Percentiles rank a stretch among this genome's conserved stretches.
phyloP scores from a whole-genome alignment of 2,329 filamentous ascomycete genomes.

The Leptographium radiaticola region DNA sequence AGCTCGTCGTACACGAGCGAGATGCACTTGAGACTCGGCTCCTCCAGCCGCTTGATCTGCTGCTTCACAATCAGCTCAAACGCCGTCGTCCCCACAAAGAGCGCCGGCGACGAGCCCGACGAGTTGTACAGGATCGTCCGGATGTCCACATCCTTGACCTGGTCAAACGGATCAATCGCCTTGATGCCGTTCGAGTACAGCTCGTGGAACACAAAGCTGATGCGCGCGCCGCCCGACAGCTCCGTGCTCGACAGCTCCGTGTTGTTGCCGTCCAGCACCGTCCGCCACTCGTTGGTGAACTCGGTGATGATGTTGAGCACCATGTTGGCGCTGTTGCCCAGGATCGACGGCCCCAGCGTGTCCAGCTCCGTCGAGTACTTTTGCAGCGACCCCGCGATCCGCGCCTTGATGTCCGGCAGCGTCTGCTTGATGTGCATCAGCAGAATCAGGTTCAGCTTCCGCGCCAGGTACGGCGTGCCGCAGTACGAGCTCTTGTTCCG shows the following conservation, averaged over 20 bases:
- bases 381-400: constrained; percentile 83
- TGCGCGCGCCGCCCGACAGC: constrained; percentile 90
- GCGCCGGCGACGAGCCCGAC: constrained; percentile 89
- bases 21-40: constrained; percentile 94
- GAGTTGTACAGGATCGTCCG: constrained; percentile 97
- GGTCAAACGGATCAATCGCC: constrained; percentile 92
- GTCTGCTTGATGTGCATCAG: constrained; percentile 99
- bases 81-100: constrained; percentile 96
- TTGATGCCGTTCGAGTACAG: constrained; percentile 96
- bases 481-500: constrained; percentile 98
- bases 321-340: constrained; percentile 93
- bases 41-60: constrained; percentile 91
- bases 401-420: constrained; percentile 92
- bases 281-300: constrained; percentile 95
- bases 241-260: constrained; percentile 90
- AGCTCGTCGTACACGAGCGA: constrained; percentile 95
- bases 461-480: constrained; percentile 89
- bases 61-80: constrained; percentile 98
- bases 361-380: constrained; percentile 80
- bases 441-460: constrained; percentile 94
- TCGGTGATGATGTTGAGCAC: constrained; percentile 98
- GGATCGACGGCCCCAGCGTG: constrained; percentile 80
- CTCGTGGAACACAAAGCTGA: constrained; percentile 98
- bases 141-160: constrained; percentile 95
- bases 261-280: constrained; percentile 91